Percentiles rank a stretch among this genome's conserved stretches.
Conservation (phyloP, 2,329 filamentous ascomycete species). For the Aplosporella prunicola region DNA sequence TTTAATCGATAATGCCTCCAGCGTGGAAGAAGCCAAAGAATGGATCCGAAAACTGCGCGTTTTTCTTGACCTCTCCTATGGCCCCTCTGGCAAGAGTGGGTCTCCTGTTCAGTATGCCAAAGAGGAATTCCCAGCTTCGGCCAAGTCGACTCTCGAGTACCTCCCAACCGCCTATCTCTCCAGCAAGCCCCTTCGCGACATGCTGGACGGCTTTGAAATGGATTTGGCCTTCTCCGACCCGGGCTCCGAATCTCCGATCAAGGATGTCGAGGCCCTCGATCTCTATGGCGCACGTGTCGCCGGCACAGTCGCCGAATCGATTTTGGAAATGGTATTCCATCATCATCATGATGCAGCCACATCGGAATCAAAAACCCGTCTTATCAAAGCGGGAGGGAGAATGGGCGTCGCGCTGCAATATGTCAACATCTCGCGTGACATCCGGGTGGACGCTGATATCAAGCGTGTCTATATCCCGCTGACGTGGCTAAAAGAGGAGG, state of each 20-base stretch:
- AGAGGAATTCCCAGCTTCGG: constrained; percentile 43
- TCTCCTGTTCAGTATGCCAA: constrained; percentile 16
- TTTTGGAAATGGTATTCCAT: constrained; percentile 56
- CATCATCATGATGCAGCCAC: constrained; percentile 29
- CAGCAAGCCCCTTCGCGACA: constrained; percentile 50
- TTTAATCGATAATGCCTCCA: constrained; percentile 55
- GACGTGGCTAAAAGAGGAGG: constrained; percentile 52
- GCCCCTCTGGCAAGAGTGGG: constrained; percentile 11
- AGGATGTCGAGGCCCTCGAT: constrained; percentile 49
- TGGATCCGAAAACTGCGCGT: constrained; percentile 51
- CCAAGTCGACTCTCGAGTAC: constrained; percentile 47
- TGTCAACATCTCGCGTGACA: constrained; percentile 67
- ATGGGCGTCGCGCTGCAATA: constrained; percentile 72
- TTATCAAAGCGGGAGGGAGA: constrained; percentile 48
- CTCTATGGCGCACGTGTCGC: constrained; percentile 59
- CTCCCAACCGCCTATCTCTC: constrained; percentile 51
- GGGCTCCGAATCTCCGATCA: constrained; percentile 41
- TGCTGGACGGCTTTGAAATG: constrained; percentile 60
- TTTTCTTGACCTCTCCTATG: constrained; percentile 49
- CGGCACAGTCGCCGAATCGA: constrained; percentile 61
- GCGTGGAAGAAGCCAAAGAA: constrained; percentile 41
- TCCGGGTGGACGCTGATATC: constrained; percentile 56
- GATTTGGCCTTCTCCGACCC: constrained; percentile 48
- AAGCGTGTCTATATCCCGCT: constrained; percentile 60
- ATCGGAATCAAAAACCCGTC: constrained; percentile 27